Evolutionary conservation across 1,139 yeast genomes (phyloP), one percentile per base, ranked within the genome.

Genomic region (Nakaseomyces nivariensis): DNA sequence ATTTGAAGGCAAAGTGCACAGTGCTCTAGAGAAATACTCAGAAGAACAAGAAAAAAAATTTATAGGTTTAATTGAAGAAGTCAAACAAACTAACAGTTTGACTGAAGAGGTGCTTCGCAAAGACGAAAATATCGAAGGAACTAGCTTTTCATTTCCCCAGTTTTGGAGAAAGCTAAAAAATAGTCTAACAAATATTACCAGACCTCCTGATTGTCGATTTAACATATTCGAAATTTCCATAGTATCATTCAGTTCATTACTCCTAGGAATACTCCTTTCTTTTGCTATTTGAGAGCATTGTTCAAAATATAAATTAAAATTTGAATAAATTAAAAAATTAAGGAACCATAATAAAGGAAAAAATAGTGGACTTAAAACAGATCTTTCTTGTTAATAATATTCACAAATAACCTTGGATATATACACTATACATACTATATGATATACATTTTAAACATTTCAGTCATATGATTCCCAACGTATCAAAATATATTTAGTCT

Each of bases 1-100:
- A 0, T 92, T 92, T 69, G 97, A 90, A 60, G 81, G 75, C 25
- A 86, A 85, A 63, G 94, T 89, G 6, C 79, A 75, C 56, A 70
- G 69, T 27, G 78, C 82, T 4, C 65, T 85, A 36, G 72, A 70
- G 11, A 72, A 72, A 37, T 61, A 69, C 47, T 50, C 66, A 4
- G 42, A 50, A 8, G 59, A 60, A 34, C 57, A 58, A 46, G 54
- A 55, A 37, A 5, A n/a, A n/a, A 41, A 41, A 13, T 27, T 41
- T 4, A 27, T 6, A 27, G n/a, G 8, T 24, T 29, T 41, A 10
- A 6, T 41, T 22, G 44, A 41, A 41, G 44, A 41, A 29, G 34
- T 41, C 5, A 41, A 41, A 9, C 42, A 38, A 11, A 24, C 31
- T 4, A 38, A 38, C 4, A 24, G 4, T 38, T 11, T 38, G 13